These are phyloP conservation scores for Vigna nakashimae DNA, from an alignment of 306 rosid genomes.

Conservation along the genomic window DNA sequence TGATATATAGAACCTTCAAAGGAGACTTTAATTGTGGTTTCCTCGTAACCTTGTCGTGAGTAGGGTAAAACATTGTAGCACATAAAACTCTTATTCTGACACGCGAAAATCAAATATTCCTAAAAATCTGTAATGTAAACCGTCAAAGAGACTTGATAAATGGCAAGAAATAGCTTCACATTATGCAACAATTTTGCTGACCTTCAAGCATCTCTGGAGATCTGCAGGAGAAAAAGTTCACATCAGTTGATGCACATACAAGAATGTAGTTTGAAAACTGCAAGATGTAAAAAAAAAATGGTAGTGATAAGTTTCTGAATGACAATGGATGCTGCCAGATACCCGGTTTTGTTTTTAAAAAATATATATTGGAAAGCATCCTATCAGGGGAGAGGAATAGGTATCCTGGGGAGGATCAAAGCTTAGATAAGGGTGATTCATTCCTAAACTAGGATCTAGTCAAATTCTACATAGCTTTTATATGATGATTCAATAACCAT, in stretches of 20 bases:
- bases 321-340: not conserved
- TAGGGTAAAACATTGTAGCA: constrained; percentile 18
- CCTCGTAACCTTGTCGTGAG: constrained; percentile 23
- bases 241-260: constrained; percentile 16
- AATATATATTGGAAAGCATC: not conserved
- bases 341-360: not conserved
- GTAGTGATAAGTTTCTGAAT: not conserved
- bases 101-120: constrained; percentile 41
- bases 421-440: not conserved
- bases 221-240: constrained; percentile 59
- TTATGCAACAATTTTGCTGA: constrained; percentile 76
- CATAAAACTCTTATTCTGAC: constrained; percentile 47
- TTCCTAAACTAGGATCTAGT: not conserved
- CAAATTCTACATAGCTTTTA: not conserved
- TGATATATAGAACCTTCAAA: constrained; percentile 41
- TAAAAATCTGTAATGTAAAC: constrained; percentile 31
- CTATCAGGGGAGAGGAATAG: not conserved
- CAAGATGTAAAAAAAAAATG: not conserved
- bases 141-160: constrained; percentile 29
- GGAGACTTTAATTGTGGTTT: constrained; percentile 32
- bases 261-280: constrained; percentile 25
- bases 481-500: not conserved
- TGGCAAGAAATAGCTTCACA: constrained; percentile 61
- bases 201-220: constrained; percentile 85
- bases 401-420: not conserved